Conservation (phyloP, 225 moss, liverwort and hornwort species). For the Ulota crispa region DNA sequence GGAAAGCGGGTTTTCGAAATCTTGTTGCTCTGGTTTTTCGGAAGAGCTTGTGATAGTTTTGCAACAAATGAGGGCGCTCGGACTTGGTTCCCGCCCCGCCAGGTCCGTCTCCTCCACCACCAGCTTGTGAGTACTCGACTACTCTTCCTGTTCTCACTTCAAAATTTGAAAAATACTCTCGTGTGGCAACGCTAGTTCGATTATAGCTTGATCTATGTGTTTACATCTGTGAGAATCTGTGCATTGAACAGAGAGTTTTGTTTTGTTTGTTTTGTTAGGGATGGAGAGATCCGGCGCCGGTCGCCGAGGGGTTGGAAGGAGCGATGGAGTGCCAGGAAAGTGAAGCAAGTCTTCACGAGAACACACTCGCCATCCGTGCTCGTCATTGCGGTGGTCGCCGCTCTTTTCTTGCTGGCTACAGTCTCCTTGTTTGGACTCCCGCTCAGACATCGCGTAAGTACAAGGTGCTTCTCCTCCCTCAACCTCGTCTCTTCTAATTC, state of each 20-base stretch:
- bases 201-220: background rate
- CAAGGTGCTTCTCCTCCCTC: constrained; percentile 29
- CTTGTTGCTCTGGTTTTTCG: too few relatives aligned
- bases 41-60: background rate
- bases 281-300: constrained; percentile 22
- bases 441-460: constrained; percentile 20
- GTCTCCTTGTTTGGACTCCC: constrained; percentile 11
- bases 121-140: constrained; percentile 7
- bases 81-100: constrained; percentile 12
- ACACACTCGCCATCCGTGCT: constrained; percentile 1
- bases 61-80: constrained; percentile 19
- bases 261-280: background rate
- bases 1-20: too few relatives aligned
- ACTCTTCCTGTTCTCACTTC: background rate
- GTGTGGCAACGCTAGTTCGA: background rate
- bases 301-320: constrained; percentile 22
- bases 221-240: background rate
- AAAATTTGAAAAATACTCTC: background rate
- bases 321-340: constrained; percentile 29
- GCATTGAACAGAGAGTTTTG: background rate
- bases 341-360: constrained; percentile 4
- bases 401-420: constrained; percentile 23
- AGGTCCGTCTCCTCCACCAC: background rate
- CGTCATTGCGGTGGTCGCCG: background rate
- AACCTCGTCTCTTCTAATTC: background rate